A percentile compares a stretch with the other conserved stretches of the same genome.
These are phyloP conservation scores for Tetrahymena borealis DNA, from an alignment of 73 alveolate species.

Conservation along the genomic window DNA sequence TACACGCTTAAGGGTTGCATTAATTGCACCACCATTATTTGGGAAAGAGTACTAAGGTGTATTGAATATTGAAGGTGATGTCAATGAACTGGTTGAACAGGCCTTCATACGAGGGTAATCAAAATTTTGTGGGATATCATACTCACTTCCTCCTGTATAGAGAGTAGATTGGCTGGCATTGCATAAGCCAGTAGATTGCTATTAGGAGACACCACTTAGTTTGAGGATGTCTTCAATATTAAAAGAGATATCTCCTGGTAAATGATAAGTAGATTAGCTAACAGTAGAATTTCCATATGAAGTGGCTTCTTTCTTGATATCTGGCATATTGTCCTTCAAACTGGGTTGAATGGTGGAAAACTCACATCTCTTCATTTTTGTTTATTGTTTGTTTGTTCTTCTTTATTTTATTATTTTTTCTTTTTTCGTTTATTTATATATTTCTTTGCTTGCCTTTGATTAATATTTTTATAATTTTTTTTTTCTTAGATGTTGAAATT, in stretches of 20 bases:
- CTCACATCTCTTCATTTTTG: background rate
- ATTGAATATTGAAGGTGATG: background rate
- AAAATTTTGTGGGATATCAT: background rate
- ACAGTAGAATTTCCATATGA: background rate
- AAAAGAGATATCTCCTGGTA: background rate
- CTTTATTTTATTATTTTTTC: background rate
- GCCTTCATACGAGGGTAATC: background rate
- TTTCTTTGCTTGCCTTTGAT: background rate
- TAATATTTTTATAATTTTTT: background rate
- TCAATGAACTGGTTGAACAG: background rate
- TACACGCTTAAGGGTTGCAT: background rate
- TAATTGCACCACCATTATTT: background rate
- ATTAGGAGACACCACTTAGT: background rate
- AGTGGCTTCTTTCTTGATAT: background rate
- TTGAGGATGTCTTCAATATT: background rate
- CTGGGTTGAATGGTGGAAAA: background rate
- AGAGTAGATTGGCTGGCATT: background rate
- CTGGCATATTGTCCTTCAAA: background rate
- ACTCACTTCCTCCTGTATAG: background rate
- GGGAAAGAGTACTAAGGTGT: background rate
- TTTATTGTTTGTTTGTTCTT: background rate
- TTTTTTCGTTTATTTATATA: background rate
- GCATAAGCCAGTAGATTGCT: background rate
- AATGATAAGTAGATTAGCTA: background rate
- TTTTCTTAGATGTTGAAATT: background rate